These are phyloP conservation scores for Pontederia paniculata DNA, from an alignment of 176 grass and related monocot genomes.

Conservation along the genomic window DNA sequence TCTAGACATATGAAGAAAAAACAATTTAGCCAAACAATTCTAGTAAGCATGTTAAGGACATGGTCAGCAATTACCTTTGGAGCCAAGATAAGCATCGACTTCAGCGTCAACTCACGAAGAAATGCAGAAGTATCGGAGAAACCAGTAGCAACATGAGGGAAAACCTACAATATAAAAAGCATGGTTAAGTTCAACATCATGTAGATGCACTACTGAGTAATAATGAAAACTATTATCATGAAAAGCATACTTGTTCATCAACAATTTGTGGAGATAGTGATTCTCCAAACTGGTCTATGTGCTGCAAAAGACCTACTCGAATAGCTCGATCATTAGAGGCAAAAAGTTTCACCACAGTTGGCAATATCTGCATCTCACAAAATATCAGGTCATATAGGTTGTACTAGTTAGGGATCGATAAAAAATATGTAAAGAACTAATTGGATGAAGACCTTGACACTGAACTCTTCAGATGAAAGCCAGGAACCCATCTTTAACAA, in stretches of 20 bases:
- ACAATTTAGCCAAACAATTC: neutral
- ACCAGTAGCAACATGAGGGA: constrained; percentile 92
- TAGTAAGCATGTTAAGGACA: neutral
- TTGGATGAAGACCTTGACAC: constrained; percentile 29
- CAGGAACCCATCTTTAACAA: constrained; percentile 92
- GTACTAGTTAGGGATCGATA: neutral
- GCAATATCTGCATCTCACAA: constrained; percentile 51
- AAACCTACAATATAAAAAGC: constrained; percentile 49
- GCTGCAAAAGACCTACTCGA: constrained; percentile 91
- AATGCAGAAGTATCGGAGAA: constrained; percentile 90
- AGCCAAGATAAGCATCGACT: constrained; percentile 91
- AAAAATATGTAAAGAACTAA: neutral
- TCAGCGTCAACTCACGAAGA: constrained; percentile 89
- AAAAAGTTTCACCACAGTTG: constrained; percentile 97
- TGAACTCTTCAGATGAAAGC: constrained; percentile 88
- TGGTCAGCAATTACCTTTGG: constrained; percentile 65
- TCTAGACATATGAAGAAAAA: neutral
- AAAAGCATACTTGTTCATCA: constrained; percentile 81
- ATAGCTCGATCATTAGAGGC: constrained; percentile 90
- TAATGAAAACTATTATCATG: constrained; percentile 1
- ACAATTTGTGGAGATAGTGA: constrained; percentile 81
- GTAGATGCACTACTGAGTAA: neutral
- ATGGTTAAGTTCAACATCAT: no score
- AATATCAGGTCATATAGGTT: neutral
- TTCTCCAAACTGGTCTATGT: constrained; percentile 98